Conservation (phyloP, 1,284 basidiomycete genomes). For the Papiliotrema fonsecae region DNA sequence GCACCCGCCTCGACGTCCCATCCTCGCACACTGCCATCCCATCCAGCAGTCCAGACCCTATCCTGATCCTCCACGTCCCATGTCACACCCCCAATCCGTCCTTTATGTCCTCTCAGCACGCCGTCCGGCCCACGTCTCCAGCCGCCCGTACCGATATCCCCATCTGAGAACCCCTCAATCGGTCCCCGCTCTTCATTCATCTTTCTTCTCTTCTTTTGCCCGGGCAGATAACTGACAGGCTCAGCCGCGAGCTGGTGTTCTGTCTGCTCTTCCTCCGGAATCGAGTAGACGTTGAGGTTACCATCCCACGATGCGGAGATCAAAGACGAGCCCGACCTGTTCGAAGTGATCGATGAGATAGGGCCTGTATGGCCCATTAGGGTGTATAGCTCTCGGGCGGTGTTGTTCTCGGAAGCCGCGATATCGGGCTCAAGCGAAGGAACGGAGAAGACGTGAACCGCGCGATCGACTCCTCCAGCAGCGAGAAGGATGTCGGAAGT, state of each 20-base stretch:
- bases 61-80: constrained; percentile 38
- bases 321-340: constrained; percentile 57
- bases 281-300: constrained; percentile 63
- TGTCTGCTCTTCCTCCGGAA: constrained; percentile 36
- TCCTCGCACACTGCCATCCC: constrained; percentile 51
- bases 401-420: constrained; percentile 40
- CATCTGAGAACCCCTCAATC: constrained; percentile 49
- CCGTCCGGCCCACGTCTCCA: constrained; percentile 44
- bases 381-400: constrained; percentile 53
- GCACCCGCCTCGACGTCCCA: constrained; percentile 50
- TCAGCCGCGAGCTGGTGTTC: constrained; percentile 47
- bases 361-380: constrained; percentile 71
- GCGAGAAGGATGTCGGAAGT: constrained; percentile 54
- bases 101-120: constrained; percentile 43
- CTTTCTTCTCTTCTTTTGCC: constrained; percentile 59
- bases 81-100: constrained; percentile 37
- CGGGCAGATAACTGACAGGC: constrained; percentile 42
- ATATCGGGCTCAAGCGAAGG: constrained; percentile 45
- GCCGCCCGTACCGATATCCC: constrained; percentile 36
- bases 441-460: constrained; percentile 60
- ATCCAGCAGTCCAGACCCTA: constrained; percentile 46
- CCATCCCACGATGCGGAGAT: constrained; percentile 75
- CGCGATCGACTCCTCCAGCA: constrained; percentile 79
- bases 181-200: constrained; percentile 41
- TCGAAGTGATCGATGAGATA: constrained; percentile 61